phyloP scores from a whole-genome alignment of 176 grass and related monocot genomes.

The Urochloa ruziziensis region DNA sequence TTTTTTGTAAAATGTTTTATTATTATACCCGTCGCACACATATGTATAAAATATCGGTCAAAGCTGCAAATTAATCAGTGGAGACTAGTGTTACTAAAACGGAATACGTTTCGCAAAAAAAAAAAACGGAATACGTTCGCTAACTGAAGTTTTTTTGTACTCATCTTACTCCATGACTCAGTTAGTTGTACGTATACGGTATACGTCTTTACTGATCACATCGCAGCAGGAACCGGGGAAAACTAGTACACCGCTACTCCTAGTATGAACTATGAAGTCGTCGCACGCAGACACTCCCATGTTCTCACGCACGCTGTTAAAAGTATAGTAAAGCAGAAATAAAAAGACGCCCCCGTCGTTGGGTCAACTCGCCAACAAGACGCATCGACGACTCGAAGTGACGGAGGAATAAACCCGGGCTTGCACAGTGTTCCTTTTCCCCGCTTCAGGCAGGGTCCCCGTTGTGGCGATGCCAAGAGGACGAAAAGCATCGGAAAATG shows the following conservation, averaged over 20 bases:
- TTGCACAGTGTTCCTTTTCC: background rate
- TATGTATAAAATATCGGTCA: no score
- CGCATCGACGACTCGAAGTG: background rate
- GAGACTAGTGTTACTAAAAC: background rate
- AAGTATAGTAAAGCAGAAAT: background rate
- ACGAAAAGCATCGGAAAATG: slow-evolving; percentile 18
- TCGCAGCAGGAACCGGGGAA: background rate
- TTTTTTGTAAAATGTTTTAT: no score
- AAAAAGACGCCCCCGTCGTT: no score
- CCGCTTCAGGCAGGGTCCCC: background rate
- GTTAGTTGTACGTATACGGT: background rate
- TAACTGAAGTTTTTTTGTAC: background rate
- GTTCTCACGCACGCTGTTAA: background rate
- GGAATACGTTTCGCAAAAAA: no score
- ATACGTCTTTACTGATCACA: background rate
- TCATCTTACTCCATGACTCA: background rate
- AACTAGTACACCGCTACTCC: no score
- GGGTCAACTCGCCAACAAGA: background rate
- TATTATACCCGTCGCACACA: no score
- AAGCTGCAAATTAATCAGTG: background rate
- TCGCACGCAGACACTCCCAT: background rate
- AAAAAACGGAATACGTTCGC: background rate
- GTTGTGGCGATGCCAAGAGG: background rate
- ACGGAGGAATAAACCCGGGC: slow-evolving; percentile 20
- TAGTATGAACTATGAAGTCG: background rate